Percentiles rank a stretch among this genome's conserved stretches.
Conservation (phyloP, 768 basidiomycete genomes). For the Boletellus sp. region DNA sequence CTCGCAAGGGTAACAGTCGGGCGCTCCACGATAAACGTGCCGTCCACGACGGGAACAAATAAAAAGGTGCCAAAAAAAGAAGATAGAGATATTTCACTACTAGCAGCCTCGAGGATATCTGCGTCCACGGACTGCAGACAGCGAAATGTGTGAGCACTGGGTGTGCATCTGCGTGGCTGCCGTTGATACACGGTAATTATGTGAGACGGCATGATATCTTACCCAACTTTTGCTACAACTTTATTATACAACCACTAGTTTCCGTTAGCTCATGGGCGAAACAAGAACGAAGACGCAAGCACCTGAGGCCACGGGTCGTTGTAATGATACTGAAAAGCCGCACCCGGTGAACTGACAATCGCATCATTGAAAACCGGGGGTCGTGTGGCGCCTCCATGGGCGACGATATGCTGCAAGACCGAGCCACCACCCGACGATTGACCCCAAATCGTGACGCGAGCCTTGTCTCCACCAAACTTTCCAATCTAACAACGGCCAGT, state of each 20-base stretch:
- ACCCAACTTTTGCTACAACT: constrained; percentile 12
- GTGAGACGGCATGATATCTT: background rate
- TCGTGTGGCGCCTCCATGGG: constrained; percentile 30
- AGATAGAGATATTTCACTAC: constrained; percentile 28
- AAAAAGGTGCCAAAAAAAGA: constrained; percentile 43
- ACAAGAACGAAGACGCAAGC: background rate
- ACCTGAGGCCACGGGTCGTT: constrained; percentile 32
- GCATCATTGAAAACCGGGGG: constrained; percentile 32
- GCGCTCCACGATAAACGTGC: constrained; percentile 41
- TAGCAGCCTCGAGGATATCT: constrained; percentile 31
- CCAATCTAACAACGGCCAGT: constrained; percentile 21
- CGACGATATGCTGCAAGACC: constrained; percentile 34
- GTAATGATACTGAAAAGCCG: constrained; percentile 34
- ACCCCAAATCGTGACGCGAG: constrained; percentile 37
- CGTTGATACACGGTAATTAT: constrained; percentile 5
- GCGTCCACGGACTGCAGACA: constrained; percentile 39
- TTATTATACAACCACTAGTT: constrained; percentile 19
- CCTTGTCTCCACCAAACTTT: constrained; percentile 33
- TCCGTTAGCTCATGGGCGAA: background rate
- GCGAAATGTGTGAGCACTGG: constrained; percentile 31
- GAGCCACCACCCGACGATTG: constrained; percentile 35
- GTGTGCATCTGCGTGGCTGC: constrained; percentile 28
- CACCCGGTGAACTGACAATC: constrained; percentile 32
- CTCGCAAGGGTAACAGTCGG: constrained; percentile 37
- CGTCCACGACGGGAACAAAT: too few relatives aligned